Base-by-base conservation (phyloP, 2,329 filamentous ascomycete species). In the Lithohypha guttulata region DNA sequence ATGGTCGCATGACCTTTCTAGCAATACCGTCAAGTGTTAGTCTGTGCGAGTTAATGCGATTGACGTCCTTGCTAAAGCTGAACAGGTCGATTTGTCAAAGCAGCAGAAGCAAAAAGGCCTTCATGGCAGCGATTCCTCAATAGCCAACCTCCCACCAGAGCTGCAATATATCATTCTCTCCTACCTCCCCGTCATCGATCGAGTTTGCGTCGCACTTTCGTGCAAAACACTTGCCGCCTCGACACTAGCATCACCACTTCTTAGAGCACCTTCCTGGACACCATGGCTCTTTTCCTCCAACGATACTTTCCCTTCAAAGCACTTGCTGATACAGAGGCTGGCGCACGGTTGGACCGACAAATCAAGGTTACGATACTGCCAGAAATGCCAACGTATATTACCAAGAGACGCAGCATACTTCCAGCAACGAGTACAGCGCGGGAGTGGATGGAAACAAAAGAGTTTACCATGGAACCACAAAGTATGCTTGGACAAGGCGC, bases 331-430 rank as follows among this genome's bases (percentile, higher is more conserved):
- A 19, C 30, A 46, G 9, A 42, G 48, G 6, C 46, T 51, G n/a
- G 48, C 48, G 6, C 44, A 49, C 26, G 48, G 48, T 17, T 51
- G 48, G 48, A 28, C 46, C 10, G 42, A 45, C 23, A 49, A 49
- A 30, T 45, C 44, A 18, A 37, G 36, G 10, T 33, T 45, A 19
- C 46, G 46, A n/a, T 51, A 49, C 32, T 51, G 48, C 37, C 39
- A 37, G 25, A 42, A 39, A 4, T 51, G 48, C 30, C 31, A 45
- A 34, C 41, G 39, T 26, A 49, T 51, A 39, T 33, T 49, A 39
- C 41, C 46, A 22, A 38, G 48, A 6, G 39, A 46, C 11, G 25
- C 38, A 15, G 37, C 35, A 17, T 45, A 43, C 19, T 51, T 46
- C 34, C 42, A 38, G 27, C 23, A 30, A n/a, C 31, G 42, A 11